Evolutionary conservation across 2,329 filamentous ascomycete genomes (phyloP), one percentile per base, ranked within the genome.

Genomic region (Alternaria sp.): DNA sequence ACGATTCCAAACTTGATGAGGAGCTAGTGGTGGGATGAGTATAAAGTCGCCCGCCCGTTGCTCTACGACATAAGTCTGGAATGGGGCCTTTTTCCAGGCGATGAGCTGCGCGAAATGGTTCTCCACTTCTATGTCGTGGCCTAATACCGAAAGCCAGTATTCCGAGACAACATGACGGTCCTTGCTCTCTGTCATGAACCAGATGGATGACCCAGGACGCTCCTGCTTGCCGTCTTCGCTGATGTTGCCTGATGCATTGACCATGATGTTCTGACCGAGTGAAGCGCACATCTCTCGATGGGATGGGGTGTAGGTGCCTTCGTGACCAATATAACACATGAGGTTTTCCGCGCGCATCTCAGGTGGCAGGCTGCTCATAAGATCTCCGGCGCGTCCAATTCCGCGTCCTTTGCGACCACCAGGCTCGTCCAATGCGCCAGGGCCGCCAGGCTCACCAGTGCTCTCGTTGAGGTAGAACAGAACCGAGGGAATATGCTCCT

Each of bases 121-220:
- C 76, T 99, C 96, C 18, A 98, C 93, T 75, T 98, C 95, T 64
- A 98, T 94, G 72, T 99, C 95, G 75, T 99, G 96, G 2, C 96
- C 96, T 6, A 99, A 86, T 79, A 93, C 92, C 2, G 94, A 97
- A 53, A 96, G 83, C 84, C 96, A 99, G 78, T 97, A 98, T 75
- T 98, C 95, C 0, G 94, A 90, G 3, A 98, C 94, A 5, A 95
- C 86, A 65, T 94, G 90, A 2, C 96, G 90, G 74, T 99, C 96
- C 73, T 96, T 96, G 37, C 90, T 94, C 78, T 97, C 94, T 0
- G 96, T 98, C 96, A 99, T 98, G 77, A 98, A 97, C 96, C 96
- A 99, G 41, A 99, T 88, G 0, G 96, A 97, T 58, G 92, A 97
- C 2, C 96, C 96, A 2, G 91, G 88, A 67, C 89, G 92, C 47